Evolutionary conservation across 345 rosid genomes (phyloP), one percentile per base, ranked within the genome.

Genomic region (Eucalyptus fibrosa): DNA sequence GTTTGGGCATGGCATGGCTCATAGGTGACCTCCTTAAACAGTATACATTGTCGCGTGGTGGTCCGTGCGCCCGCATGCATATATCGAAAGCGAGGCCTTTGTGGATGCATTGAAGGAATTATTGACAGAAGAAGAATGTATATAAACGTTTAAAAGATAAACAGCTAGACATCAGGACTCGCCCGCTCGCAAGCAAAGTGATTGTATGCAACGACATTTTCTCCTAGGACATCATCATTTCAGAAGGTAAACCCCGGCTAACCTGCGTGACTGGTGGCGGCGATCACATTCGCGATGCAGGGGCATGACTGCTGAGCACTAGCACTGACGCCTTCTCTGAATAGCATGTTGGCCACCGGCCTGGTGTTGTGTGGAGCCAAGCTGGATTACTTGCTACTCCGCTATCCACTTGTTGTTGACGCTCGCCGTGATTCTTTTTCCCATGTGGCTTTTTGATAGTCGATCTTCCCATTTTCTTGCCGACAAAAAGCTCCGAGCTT

Each of bases 311-410:
- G 34, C 23, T 72, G 82, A 72, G 85, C 91, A 65, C 88, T 88
- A 55, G 86, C 50, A 45, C 69, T 45, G 44, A 90, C 59, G 56
- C 90, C 94, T 44, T 90, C 91, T 72, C 90, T 72, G 92, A 88
- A 92, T n/a, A 93, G 91, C 42, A 94, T 91, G 89, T 93, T 93
- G 56, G 94, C 93, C 86, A 94, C 92, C 8, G 92, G 87, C 5
- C n/a, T n/a, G n/a, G n/a, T n/a, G n/a, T n/a, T n/a, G 94, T 91
- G 15, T 94, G 96, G 88, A 95, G 90, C 97, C 96, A 90, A 12
- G 89, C 93, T 7, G 91, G 88, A 90, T 90, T 92, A 80, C 89
- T 87, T 8, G 86, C 87, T 13, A 72, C 86, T 87, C 55, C 92
- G 89, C 88, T 87, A 53, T 93, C 96, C 69, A 40, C 42, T 23